A percentile compares a stretch with the other conserved stretches of the same genome.
These are phyloP conservation scores for Fusarium sp. DNA, from an alignment of 2,329 filamentous ascomycete genomes.

Conservation along the genomic window DNA sequence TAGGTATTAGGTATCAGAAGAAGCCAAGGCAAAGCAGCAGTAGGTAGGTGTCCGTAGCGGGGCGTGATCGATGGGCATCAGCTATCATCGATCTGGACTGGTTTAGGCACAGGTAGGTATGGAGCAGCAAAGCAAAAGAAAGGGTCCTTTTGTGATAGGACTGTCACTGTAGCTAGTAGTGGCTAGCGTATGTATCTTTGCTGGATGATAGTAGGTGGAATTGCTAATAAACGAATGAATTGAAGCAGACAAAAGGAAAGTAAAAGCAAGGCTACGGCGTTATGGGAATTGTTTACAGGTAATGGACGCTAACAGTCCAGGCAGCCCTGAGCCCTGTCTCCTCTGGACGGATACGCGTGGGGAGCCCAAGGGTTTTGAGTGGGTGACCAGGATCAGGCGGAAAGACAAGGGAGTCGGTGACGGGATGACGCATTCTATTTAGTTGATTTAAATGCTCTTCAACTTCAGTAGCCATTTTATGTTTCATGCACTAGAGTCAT, in stretches of 20 bases:
- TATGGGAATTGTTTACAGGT: conserved; percentile 8
- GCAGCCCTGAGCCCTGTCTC: conserved; percentile 18
- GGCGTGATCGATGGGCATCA: conserved; percentile 26
- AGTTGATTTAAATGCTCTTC: not conserved
- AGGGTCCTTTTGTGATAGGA: not conserved
- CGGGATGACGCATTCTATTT: conserved; percentile 28
- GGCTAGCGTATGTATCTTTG: not conserved
- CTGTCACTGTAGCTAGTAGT: not conserved
- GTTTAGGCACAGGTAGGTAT: conserved; percentile 17
- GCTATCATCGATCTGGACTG: conserved; percentile 20
- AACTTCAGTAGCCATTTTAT: too few species aligned
- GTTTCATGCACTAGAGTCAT: too few species aligned
- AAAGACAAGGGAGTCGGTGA: conserved; percentile 29
- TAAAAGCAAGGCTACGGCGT: conserved; percentile 32
- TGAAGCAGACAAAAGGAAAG: not conserved
- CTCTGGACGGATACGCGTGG: conserved; percentile 30
- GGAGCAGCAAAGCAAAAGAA: conserved; percentile 15
- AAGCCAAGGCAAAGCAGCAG: conserved; percentile 8
- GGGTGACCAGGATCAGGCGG: conserved; percentile 31
- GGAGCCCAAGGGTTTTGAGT: conserved; percentile 30
- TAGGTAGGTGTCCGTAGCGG: conserved; percentile 1
- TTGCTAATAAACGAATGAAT: not conserved
- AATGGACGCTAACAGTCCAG: not conserved
- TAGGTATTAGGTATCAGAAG: not conserved
- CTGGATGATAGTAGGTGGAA: not conserved